These are phyloP conservation scores for Endoconidiophora laricicola DNA, from an alignment of 2,329 filamentous ascomycete genomes.

Conservation along the genomic window DNA sequence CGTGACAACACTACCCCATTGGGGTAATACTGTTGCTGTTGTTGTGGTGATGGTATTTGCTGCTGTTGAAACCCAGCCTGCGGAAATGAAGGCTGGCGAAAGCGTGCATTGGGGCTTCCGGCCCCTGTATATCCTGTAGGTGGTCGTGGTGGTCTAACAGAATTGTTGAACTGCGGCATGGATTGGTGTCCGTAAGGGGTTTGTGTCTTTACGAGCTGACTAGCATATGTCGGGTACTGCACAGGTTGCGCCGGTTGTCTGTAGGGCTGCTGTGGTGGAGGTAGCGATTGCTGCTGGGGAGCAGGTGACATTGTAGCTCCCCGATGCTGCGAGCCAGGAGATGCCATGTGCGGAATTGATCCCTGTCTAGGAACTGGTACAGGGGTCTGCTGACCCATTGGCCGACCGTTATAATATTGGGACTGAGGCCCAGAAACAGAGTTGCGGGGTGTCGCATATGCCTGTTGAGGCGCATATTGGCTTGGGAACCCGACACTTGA, in stretches of 20 bases:
- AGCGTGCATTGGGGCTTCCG: constrained; percentile 28
- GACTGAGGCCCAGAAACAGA: constrained; percentile 6
- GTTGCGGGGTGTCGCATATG: constrained; percentile 5
- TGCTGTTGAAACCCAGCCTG: constrained; percentile 22
- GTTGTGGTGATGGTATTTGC: constrained; percentile 15
- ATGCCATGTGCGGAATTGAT: constrained; percentile 10
- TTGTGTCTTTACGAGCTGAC: constrained; percentile 35
- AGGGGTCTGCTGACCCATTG: constrained; percentile 10
- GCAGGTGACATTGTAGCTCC: constrained; percentile 20
- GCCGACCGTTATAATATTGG: constrained; percentile 10
- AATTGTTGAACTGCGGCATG: constrained; percentile 28
- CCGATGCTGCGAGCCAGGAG: constrained; percentile 10
- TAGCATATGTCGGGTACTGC: constrained; percentile 32
- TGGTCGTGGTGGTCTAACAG: constrained; percentile 1
- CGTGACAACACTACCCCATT: constrained; percentile 29
- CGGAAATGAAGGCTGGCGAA: constrained; percentile 19
- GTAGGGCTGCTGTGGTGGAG: constrained; percentile 16
- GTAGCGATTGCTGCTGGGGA: constrained; percentile 15
- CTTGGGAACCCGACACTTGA: constrained; percentile 25
- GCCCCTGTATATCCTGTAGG: constrained; percentile 20
- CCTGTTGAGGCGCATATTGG: constrained; percentile 21
- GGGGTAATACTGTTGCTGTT: constrained; percentile 20
- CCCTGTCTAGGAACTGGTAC: constrained; percentile 11
- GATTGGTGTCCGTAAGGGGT: constrained; percentile 35
- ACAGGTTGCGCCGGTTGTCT: constrained; percentile 13